These are phyloP conservation scores for Lepiota subincarnata DNA, from an alignment of 768 basidiomycete genomes.

Conservation along the genomic window DNA sequence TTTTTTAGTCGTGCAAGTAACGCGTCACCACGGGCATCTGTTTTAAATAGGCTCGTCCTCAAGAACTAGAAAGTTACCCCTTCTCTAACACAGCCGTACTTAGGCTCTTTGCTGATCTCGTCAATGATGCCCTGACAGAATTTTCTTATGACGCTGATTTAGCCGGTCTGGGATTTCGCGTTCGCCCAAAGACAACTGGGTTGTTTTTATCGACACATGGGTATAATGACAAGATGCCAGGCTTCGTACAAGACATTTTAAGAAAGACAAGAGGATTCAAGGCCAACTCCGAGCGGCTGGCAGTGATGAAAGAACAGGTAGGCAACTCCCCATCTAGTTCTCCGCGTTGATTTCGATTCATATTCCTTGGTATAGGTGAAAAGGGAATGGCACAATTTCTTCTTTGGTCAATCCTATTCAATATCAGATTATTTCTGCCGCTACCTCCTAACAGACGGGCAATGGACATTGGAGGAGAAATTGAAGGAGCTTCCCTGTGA, in stretches of 20 bases:
- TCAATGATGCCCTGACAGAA: slow-evolving; percentile 86
- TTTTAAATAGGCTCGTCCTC: slow-evolving; percentile 60
- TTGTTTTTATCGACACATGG: slow-evolving; percentile 68
- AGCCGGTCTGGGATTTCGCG: slow-evolving; percentile 77
- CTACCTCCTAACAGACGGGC: slow-evolving; percentile 64
- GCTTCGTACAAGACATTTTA: slow-evolving; percentile 69
- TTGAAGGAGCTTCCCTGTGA: slow-evolving; percentile 69
- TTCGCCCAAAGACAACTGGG: slow-evolving; percentile 60
- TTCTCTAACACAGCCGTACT: neutral
- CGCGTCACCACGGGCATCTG: slow-evolving; percentile 60
- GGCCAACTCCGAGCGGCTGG: slow-evolving; percentile 68
- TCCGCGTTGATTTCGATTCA: neutral
- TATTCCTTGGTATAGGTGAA: slow-evolving; percentile 46
- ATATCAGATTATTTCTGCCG: slow-evolving; percentile 74
- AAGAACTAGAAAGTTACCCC: neutral
- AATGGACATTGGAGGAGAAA: slow-evolving; percentile 77
- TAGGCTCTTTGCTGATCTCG: slow-evolving; percentile 79
- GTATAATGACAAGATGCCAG: slow-evolving; percentile 88
- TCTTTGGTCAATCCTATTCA: slow-evolving; percentile 76
- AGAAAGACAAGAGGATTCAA: slow-evolving; percentile 61
- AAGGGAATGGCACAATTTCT: slow-evolving; percentile 83
- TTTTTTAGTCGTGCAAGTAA: slow-evolving; percentile 50
- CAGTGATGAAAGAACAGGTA: slow-evolving; percentile 83
- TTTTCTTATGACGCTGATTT: slow-evolving; percentile 90
- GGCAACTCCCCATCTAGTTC: neutral